Conservation (phyloP, 2,329 filamentous ascomycete genomes). For the Trichoderma afroharzianum region DNA sequence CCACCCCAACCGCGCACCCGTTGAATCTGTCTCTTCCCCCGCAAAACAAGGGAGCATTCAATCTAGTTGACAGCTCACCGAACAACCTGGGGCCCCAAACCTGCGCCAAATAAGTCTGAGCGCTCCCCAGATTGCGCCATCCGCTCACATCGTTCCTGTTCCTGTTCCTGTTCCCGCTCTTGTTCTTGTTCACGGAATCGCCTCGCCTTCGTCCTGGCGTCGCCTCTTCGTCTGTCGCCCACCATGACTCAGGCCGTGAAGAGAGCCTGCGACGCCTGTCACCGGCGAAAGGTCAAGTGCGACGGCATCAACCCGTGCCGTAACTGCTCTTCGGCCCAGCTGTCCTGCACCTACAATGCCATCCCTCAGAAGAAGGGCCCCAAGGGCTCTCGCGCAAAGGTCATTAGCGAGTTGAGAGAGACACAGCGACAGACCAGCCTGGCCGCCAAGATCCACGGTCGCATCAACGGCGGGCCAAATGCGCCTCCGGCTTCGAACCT, state of each 20-base stretch:
- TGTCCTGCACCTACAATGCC: slow-evolving; percentile 70
- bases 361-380: slow-evolving; percentile 74
- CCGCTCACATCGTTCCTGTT: background rate
- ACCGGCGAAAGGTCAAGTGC: slow-evolving; percentile 72
- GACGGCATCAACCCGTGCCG: slow-evolving; percentile 67
- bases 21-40: slow-evolving; percentile 3
- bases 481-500: slow-evolving; percentile 46
- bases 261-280: slow-evolving; percentile 68
- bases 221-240: slow-evolving; percentile 9
- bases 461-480: slow-evolving; percentile 53
- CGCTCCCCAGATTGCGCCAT: slow-evolving; percentile 11
- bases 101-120: slow-evolving; percentile 8
- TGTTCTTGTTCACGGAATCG: background rate
- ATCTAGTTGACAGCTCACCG: background rate
- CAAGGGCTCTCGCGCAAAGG: slow-evolving; percentile 70
- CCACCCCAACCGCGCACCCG: background rate
- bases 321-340: slow-evolving; percentile 64
- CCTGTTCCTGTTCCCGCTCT: background rate
- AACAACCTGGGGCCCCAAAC: background rate
- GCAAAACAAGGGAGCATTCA: background rate
- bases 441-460: slow-evolving; percentile 58
- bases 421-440: slow-evolving; percentile 64
- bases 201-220: background rate
- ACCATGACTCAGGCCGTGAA: slow-evolving; percentile 52
- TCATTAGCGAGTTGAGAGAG: slow-evolving; percentile 69